Evolutionary conservation across 163 green algal species (phyloP).

Genomic region (Coccomyxa subellipsoidea): DNA sequence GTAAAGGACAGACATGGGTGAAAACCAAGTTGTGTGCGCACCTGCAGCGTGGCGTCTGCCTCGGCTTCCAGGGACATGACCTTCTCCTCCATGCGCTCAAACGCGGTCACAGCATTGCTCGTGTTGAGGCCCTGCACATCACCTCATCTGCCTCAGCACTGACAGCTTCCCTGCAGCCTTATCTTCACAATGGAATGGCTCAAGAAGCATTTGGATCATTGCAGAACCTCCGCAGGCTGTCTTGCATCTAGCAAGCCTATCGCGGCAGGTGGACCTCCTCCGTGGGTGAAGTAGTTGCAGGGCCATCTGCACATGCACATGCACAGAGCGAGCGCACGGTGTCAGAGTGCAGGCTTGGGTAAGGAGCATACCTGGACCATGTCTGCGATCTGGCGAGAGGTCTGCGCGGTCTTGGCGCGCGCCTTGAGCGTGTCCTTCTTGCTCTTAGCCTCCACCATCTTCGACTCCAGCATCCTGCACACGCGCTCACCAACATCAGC

Average conservation of each 20-base stretch:
- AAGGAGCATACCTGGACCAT: conserved; percentile 15
- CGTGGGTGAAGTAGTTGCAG: too few species aligned
- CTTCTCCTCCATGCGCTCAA: conserved; percentile 99
- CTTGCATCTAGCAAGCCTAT: too few species aligned
- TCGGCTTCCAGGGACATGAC: conserved; percentile 81
- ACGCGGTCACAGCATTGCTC: conserved; percentile 79
- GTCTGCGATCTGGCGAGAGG: conserved; percentile 79
- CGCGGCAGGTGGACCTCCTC: too few species aligned
- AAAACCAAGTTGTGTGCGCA: background rate
- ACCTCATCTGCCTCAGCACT: background rate
- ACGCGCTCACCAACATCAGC: conserved; percentile 81
- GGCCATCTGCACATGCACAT: too few species aligned
- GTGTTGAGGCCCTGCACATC: conserved; percentile 62
- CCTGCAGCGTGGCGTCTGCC: conserved; percentile 62
- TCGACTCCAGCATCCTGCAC: conserved; percentile 77
- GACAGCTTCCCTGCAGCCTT: too few species aligned
- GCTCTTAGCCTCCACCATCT: conserved; percentile 91
- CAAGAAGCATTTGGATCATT: too few species aligned
- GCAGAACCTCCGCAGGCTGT: too few species aligned
- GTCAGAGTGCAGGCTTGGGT: background rate
- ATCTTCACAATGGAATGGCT: too few species aligned
- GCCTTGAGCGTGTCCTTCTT: conserved; percentile 99
- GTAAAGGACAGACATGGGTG: background rate
- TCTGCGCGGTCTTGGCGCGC: conserved; percentile 86
- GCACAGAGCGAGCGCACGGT: background rate